Conservation (phyloP, 306 rosid genomes). For the Fragaria vesca region DNA sequence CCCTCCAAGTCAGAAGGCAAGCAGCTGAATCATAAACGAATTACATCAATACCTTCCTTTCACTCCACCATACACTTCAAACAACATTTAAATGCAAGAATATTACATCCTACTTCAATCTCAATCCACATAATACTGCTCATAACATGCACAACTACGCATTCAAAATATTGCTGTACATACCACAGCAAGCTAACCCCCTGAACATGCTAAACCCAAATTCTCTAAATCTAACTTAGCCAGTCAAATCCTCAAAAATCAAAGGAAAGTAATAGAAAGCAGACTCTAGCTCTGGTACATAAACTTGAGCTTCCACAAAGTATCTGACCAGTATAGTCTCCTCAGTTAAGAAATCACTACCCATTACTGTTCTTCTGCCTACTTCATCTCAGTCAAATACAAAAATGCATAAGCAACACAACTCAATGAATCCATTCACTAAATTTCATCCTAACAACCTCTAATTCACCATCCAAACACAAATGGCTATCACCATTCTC, state of each 20-base stretch:
- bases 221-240: background rate
- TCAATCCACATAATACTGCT: background rate
- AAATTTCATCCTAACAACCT: background rate
- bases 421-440: background rate
- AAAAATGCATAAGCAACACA: background rate
- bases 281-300: background rate
- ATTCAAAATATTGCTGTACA: background rate
- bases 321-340: too few species aligned
- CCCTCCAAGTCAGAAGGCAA: conserved; percentile 94
- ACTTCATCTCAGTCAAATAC: too few species aligned
- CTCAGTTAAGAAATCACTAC: too few species aligned
- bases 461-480: background rate
- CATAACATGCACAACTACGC: background rate
- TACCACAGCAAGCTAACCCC: background rate
- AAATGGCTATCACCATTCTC: conserved; percentile 2
- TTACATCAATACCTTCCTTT: conserved; percentile 22
- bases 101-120: background rate
- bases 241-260: background rate
- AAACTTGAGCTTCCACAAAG: background rate
- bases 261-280: background rate
- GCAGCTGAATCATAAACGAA: conserved; percentile 60
- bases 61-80: conserved; percentile 21
- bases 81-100: conserved; percentile 9
- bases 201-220: conserved; percentile 1
- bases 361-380: too few species aligned